Conservation (phyloP, 805 yeast species). For the Pichia scutulata region DNA sequence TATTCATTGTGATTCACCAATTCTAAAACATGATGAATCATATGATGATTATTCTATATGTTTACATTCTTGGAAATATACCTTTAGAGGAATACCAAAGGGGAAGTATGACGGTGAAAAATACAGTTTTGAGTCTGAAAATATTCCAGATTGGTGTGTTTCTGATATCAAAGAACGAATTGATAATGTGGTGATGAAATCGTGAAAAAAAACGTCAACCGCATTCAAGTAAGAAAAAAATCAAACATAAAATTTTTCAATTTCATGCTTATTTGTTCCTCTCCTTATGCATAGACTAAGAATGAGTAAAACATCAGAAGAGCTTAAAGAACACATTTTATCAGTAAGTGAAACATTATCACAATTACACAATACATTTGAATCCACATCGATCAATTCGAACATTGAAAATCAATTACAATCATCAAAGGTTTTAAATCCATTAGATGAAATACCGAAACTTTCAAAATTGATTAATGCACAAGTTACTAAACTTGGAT, state of each 20-base stretch:
- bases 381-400: background rate
- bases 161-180: background rate
- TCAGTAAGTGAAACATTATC: background rate
- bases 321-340: background rate
- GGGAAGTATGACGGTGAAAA: constrained; percentile 1
- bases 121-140: background rate
- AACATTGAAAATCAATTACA: background rate
- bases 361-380: background rate
- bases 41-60: constrained; percentile 24
- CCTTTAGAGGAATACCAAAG: background rate
- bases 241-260: background rate
- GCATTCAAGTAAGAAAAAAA: no score
- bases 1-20: constrained; percentile 23
- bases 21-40: constrained; percentile 21
- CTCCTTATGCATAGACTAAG: background rate
- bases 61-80: constrained; percentile 39
- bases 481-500: constrained; percentile 70
- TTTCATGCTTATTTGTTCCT: background rate
- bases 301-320: background rate
- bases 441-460: constrained; percentile 53
- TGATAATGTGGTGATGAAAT: background rate
- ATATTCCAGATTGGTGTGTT: constrained; percentile 1
- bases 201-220: no score
- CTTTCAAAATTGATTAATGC: constrained; percentile 56
- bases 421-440: constrained; percentile 30